Conservation (phyloP, 768 basidiomycete genomes). For the Cantharellus cinnabarinus region DNA sequence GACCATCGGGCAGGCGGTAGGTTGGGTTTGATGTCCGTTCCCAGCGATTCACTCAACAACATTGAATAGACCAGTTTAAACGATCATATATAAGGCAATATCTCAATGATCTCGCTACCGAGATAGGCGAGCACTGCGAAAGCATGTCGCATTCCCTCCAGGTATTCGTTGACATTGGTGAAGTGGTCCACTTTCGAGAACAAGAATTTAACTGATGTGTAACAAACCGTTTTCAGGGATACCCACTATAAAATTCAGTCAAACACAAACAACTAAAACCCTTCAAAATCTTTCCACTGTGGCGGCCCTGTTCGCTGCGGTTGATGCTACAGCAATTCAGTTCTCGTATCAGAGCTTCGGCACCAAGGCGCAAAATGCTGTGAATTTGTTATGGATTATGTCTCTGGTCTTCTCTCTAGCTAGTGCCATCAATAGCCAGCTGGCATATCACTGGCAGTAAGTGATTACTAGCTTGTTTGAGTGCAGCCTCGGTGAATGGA, state of each 20-base stretch:
- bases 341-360: neutral
- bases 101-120: constrained; percentile 38
- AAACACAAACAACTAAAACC: neutral
- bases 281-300: neutral
- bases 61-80: constrained; percentile 38
- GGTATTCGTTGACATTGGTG: constrained; percentile 60
- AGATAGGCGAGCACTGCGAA: constrained; percentile 57
- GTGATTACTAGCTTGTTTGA: too few species aligned
- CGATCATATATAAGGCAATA: constrained; percentile 54
- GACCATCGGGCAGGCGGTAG: constrained; percentile 42
- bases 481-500: too few species aligned
- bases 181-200: neutral
- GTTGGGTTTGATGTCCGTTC: constrained; percentile 2
- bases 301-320: constrained; percentile 7
- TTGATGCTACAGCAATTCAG: constrained; percentile 4
- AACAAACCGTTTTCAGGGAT: neutral
- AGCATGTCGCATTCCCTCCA: constrained; percentile 44
- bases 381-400: constrained; percentile 6
- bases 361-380: neutral
- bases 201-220: neutral
- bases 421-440: constrained; percentile 8
- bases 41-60: neutral
- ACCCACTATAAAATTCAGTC: neutral
- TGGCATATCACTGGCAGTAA: constrained; percentile 5
- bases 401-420: constrained; percentile 7